phyloP scores from a whole-genome alignment of 345 rosid genomes.

The Psidium guajava region DNA sequence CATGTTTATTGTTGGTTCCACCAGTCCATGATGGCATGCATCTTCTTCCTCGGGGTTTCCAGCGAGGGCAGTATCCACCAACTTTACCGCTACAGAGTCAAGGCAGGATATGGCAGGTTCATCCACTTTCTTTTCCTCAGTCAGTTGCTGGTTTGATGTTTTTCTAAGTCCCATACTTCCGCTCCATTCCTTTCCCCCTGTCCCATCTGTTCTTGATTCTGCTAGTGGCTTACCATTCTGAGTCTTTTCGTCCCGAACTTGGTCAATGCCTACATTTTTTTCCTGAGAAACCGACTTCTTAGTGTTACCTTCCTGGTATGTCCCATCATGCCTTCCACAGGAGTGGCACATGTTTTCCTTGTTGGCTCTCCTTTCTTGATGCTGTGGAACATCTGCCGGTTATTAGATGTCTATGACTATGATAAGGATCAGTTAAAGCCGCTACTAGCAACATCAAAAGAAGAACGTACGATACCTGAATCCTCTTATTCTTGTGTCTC shows the following conservation, averaged over 20 bases:
- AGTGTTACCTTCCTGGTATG: not conserved
- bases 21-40: conserved; percentile 79
- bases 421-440: not conserved
- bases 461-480: conserved; percentile 29
- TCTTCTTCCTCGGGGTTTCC: conserved; percentile 71
- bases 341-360: conserved; percentile 8
- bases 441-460: not conserved
- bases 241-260: conserved; percentile 2
- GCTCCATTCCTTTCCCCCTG: not conserved
- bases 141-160: not conserved
- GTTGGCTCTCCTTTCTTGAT: conserved; percentile 24
- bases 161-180: not conserved
- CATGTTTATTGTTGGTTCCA: conserved; percentile 80
- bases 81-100: conserved; percentile 42
- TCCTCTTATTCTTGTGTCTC: conserved; percentile 53
- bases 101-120: conserved; percentile 8
- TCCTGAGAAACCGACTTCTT: not conserved
- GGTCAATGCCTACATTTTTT: not conserved
- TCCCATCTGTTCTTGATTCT: not conserved
- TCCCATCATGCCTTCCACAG: not conserved
- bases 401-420: conserved; percentile 3
- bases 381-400: conserved; percentile 13
- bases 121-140: not conserved
- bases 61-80: conserved; percentile 60
- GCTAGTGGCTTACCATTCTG: conserved; percentile 4